Percentiles rank a stretch among this genome's conserved stretches.
Conservation (phyloP, 257 asterid species). For the Knoxia roxburghii region DNA sequence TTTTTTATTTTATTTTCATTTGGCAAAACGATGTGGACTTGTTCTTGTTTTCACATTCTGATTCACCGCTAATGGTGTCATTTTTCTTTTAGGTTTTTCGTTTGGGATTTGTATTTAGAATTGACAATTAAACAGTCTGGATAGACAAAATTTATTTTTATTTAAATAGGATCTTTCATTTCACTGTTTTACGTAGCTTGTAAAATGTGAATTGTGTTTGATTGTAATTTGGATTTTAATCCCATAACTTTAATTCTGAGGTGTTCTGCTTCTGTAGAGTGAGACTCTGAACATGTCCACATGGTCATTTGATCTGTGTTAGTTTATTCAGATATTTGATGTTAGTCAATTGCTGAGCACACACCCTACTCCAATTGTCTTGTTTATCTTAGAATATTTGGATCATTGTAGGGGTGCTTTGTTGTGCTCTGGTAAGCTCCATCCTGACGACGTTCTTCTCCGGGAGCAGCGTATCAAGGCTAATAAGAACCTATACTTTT, state of each 20-base stretch:
- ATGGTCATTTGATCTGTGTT: not conserved
- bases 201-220: not conserved
- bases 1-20: not conserved
- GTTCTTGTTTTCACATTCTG: not conserved
- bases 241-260: not conserved
- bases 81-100: not conserved
- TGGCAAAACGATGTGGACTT: not conserved
- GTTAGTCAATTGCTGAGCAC: not conserved
- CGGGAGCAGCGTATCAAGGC: slow-evolving; percentile 52
- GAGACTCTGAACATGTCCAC: not conserved
- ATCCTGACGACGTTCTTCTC: slow-evolving; percentile 66
- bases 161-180: not conserved
- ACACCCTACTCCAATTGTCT: too few relatives aligned
- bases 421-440: slow-evolving; percentile 70
- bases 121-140: not conserved
- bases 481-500: slow-evolving; percentile 53
- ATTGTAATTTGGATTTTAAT: not conserved
- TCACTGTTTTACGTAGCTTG: not conserved
- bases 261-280: not conserved
- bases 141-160: not conserved
- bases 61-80: not conserved
- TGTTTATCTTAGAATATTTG: slow-evolving; percentile 3
- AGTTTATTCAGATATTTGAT: not conserved
- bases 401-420: slow-evolving; percentile 70
- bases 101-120: not conserved